phyloP scores from a whole-genome alignment of 768 basidiomycete genomes.

The Candolleomyces eurysporus region DNA sequence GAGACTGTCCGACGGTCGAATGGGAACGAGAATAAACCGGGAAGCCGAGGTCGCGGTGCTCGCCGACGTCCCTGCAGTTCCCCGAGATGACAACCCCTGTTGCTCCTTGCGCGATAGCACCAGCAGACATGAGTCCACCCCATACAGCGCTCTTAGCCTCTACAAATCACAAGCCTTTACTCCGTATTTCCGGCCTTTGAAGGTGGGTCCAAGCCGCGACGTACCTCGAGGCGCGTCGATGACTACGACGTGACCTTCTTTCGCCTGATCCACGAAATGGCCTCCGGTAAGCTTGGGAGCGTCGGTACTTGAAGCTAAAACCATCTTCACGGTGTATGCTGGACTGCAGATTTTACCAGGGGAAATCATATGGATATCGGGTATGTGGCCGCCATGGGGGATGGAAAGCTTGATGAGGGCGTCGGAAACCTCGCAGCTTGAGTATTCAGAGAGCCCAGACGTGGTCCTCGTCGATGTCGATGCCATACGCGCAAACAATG shows the following conservation, averaged over 20 bases:
- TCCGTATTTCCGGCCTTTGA: neutral
- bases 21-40: constrained; percentile 81
- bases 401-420: constrained; percentile 79
- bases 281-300: constrained; percentile 57
- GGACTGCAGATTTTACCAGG: constrained; percentile 57
- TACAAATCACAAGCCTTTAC: constrained; percentile 19
- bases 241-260: constrained; percentile 64
- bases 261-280: constrained; percentile 83
- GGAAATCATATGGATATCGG: constrained; percentile 66
- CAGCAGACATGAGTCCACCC: constrained; percentile 91
- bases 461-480: constrained; percentile 5
- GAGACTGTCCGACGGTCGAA: constrained; percentile 83
- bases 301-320: constrained; percentile 50
- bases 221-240: constrained; percentile 72
- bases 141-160: constrained; percentile 82
- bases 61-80: constrained; percentile 79
- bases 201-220: neutral
- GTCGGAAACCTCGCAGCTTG: constrained; percentile 86
- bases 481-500: neutral
- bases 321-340: constrained; percentile 89
- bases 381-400: constrained; percentile 74
- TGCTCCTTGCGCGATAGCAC: constrained; percentile 69
- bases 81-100: constrained; percentile 81
- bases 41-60: constrained; percentile 68
- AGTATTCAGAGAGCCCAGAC: constrained; percentile 38